Percentiles rank a stretch among this genome's conserved stretches.
Conservation (phyloP, 2,329 filamentous ascomycete genomes). For the Fusarium incarnatum region DNA sequence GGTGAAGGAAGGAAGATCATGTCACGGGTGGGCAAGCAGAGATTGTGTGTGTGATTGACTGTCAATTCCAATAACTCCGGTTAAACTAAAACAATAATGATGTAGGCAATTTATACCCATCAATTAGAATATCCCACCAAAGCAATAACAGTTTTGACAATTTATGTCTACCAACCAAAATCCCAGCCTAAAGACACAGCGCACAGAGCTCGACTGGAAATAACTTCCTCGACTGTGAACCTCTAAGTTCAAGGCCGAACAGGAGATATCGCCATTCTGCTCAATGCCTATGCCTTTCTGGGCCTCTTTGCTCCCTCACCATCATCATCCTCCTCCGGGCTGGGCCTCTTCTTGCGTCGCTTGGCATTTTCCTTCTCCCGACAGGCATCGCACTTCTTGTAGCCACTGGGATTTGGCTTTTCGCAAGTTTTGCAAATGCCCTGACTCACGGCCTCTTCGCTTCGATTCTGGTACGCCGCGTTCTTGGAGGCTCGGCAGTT, state of each 20-base stretch:
- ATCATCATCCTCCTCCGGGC: too few relatives aligned
- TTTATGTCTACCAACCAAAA: neutral
- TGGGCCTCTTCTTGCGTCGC: neutral
- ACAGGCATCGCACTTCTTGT: neutral
- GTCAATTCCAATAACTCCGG: neutral
- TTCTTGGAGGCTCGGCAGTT: neutral
- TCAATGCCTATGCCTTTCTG: neutral
- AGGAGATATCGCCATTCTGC: neutral
- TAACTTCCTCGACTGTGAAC: neutral
- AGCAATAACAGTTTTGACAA: neutral
- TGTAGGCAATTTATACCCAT: neutral
- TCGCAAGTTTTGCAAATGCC: neutral
- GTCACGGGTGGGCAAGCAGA: neutral
- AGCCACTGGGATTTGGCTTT: neutral
- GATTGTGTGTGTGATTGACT: neutral
- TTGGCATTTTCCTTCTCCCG: neutral
- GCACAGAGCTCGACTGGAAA: neutral
- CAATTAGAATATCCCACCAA: neutral
- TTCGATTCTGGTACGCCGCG: rapidly evolving
- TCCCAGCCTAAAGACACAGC: neutral
- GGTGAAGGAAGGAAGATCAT: neutral
- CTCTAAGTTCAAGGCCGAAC: neutral
- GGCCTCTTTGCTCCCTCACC: neutral
- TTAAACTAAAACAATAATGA: neutral
- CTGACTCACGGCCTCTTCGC: neutral